Base-by-base conservation (phyloP, 2,329 filamentous ascomycete genomes). In the Blastomyces percursus region DNA sequence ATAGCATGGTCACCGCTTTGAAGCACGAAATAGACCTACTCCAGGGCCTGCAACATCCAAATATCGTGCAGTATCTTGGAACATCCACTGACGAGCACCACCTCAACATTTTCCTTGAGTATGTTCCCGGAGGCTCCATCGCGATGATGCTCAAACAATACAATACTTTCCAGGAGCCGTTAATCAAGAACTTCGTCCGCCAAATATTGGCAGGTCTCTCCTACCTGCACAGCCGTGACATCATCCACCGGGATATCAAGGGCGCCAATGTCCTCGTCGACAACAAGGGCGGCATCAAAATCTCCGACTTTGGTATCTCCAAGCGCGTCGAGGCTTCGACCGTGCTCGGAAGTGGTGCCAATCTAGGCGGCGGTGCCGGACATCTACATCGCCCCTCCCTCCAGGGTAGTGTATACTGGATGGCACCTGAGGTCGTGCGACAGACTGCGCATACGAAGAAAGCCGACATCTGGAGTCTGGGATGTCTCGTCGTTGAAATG, bases 91-190 rank as follows among this genome's bases (percentile, higher is more conserved):
- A 96, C 65, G 86, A 90, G 21, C 88, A 92, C 62, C 88, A 93
- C 74, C 86, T 99, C 70, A 99, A 99, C 79, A 99, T 99, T 88
- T 99, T 99, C 86, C 86, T 99, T 72, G 94, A 99, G 77, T 99
- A 99, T 74, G 94, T 99, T 40, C 90, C 94, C 19, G 94, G 94
- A 76, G 94, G 94, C 55, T 97, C 93, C 14, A 95, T 99, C 32
- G 94, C 96, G 68, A 96, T 91, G 11, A 97, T 99, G 92, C 87
- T 99, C 67, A 94, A 96, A 79, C 96, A 95, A 68, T 99, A 99
- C 74, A 95, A 95, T 64, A 93, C 93, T 8, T 85, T 99, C 61
- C 89, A 90, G 21, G 94, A 99, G 74, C 91, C 91, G 1, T 82
- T 99, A 63, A 92, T 97, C 64, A 88, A 92, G 72, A 96, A 94